Evolutionary conservation across 371 early-diverging fungal genomes (phyloP).

Genomic region (Synchytrium microbalum): DNA sequence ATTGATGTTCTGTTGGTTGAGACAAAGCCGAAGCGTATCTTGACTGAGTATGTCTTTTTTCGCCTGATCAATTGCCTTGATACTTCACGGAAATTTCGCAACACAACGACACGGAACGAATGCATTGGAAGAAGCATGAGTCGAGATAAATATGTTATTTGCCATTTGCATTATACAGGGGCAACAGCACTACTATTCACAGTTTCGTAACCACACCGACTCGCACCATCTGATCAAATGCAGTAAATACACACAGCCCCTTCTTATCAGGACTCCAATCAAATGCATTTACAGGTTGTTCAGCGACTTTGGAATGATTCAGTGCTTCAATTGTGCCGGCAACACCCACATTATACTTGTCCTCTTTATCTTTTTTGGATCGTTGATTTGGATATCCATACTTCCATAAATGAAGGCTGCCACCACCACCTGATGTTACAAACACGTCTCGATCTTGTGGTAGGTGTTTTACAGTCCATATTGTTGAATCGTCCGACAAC

Average conservation of each 20-base stretch:
- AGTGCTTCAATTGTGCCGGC: constrained; percentile 31
- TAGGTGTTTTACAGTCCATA: constrained; percentile 65
- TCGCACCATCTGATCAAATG: constrained; percentile 44
- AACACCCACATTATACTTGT: constrained; percentile 26
- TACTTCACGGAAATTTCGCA: too few relatives aligned
- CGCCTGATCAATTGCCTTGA: too few relatives aligned
- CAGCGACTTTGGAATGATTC: constrained; percentile 32
- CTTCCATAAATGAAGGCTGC: constrained; percentile 48
- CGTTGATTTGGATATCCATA: constrained; percentile 44
- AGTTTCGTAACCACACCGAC: constrained; percentile 45
- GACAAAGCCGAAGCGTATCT: too few relatives aligned
- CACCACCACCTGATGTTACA: constrained; percentile 58
- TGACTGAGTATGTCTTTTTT: too few relatives aligned
- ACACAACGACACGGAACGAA: too few relatives aligned
- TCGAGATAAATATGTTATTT: too few relatives aligned
- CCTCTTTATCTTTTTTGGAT: constrained; percentile 26
- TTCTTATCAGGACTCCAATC: constrained; percentile 47
- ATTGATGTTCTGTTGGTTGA: too few relatives aligned
- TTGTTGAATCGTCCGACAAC: constrained; percentile 49
- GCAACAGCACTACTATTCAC: constrained; percentile 14
- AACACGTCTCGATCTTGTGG: constrained; percentile 61
- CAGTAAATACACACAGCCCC: constrained; percentile 42
- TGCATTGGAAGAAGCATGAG: too few relatives aligned
- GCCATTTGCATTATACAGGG: too few relatives aligned
- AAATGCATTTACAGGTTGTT: constrained; percentile 43